Percentiles rank a stretch among this genome's conserved stretches.
Evolutionary conservation across 257 asterid genomes (phyloP).

Genomic region (Fraxinus anomala): DNA sequence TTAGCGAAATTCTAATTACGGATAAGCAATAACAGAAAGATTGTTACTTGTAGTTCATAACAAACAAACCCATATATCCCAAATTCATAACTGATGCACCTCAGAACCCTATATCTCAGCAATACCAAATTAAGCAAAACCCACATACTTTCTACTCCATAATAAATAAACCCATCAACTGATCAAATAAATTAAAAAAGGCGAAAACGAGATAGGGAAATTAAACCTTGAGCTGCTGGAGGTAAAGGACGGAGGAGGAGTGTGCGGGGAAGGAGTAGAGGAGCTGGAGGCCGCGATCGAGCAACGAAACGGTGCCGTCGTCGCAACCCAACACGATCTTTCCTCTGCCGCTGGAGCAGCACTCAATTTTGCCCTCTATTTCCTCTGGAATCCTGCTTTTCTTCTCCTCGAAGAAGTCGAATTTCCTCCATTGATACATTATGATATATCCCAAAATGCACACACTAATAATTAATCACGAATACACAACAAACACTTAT

Average conservation of each 20-base stretch:
- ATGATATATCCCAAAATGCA: background rate
- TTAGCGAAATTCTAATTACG: slow-evolving; percentile 12
- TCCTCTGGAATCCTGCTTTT: slow-evolving; percentile 62
- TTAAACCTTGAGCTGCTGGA: slow-evolving; percentile 90
- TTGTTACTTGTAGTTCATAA: background rate
- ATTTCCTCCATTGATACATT: slow-evolving; percentile 98
- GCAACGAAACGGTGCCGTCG: slow-evolving; percentile 70
- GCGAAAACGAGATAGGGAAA: background rate
- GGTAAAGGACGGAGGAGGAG: slow-evolving; percentile 76
- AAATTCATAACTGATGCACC: background rate
- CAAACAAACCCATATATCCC: slow-evolving; percentile 3
- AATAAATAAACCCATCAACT: slow-evolving; percentile 8
- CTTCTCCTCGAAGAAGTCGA: slow-evolving; percentile 94
- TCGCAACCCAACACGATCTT: slow-evolving; percentile 70
- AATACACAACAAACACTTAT: too few species aligned
- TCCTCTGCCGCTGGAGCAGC: slow-evolving; percentile 91
- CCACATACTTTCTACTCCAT: slow-evolving; percentile 5
- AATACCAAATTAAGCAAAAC: slow-evolving; percentile 9
- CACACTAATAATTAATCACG: background rate
- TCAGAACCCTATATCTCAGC: background rate
- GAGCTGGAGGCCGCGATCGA: slow-evolving; percentile 84
- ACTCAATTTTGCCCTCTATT: slow-evolving; percentile 59
- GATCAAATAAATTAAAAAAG: background rate
- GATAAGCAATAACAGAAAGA: slow-evolving; percentile 15
- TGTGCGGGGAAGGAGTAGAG: slow-evolving; percentile 81